Base-by-base conservation (phyloP, 2,329 filamentous ascomycete genomes). In the Ceratocystis cacaofunesta region DNA sequence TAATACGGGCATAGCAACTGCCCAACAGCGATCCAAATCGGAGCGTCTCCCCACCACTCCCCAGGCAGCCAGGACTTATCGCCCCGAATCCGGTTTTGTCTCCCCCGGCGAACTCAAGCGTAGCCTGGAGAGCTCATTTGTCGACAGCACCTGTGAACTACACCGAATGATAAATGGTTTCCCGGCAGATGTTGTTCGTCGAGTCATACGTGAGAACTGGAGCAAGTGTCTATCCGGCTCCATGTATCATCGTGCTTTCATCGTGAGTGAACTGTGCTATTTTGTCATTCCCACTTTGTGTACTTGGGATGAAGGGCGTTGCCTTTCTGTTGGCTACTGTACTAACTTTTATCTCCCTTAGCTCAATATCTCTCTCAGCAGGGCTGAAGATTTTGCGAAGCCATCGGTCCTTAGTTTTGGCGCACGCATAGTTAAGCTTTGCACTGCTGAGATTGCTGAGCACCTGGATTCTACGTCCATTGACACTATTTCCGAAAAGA, bases 361-460 rank as follows among this genome's bases (percentile, higher is more conserved):
- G 55, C n/a, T 58, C 55, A 58, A 58, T n/a, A 58, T 58, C 17
- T 22, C 55, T 36, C 55, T 58, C 15, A 58, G 55, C n/a, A n/a
- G 78, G 8, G 70, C 71, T 22, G 70, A 74, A 0, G 68, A 70
- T 0, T 75, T 77, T 0, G 71, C 80, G 3, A 73, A 70, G 8
- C 72, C 72, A 6, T 73, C 77, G 1, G 71, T 82, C 10, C 69
- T 74, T 7, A 77, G 80, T 41, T 81, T 81, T 67, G 81, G 80
- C 2, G 65, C 66, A 17, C 77, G 73, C 46, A 71, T 83, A 69
- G 73, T 80, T 5, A 63, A 71, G 3, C 71, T 74, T 1, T 74
- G 77, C 5, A 77, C 77, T 64, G 64, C 70, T 0, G 76, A 80
- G 61, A 69, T 84, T 2, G 68, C 80, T 0, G 28, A 73, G 69